Percentiles rank a stretch among this genome's conserved stretches.
Evolutionary conservation across 164 flowering plant species (phyloP).

Genomic region (Vitis rupestris): DNA sequence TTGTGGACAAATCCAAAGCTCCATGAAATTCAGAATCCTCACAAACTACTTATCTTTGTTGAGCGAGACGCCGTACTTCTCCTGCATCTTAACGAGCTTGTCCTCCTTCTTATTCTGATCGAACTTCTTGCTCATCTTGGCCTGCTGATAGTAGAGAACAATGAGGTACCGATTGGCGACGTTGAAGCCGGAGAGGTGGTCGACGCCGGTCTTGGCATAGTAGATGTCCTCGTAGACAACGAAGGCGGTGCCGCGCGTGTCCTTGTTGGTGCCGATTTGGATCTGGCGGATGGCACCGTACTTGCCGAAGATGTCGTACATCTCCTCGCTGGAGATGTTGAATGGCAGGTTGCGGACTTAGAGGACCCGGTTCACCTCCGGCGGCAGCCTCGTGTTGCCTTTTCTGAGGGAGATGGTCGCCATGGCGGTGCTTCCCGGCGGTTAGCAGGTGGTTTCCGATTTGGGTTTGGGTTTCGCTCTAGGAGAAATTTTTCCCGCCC

Average conservation of each 20-base stretch:
- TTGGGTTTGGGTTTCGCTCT: no score
- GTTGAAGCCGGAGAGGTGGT: conserved; percentile 92
- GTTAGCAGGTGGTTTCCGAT: no score
- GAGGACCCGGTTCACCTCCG: conserved; percentile 85
- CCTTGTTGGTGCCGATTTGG: conserved; percentile 81
- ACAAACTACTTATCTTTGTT: conserved; percentile 66
- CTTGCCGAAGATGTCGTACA: conserved; percentile 98
- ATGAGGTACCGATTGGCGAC: conserved; percentile 93
- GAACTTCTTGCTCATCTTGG: conserved; percentile 96
- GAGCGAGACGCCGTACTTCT: conserved; percentile 79
- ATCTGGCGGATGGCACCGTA: conserved; percentile 97
- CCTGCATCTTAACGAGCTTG: conserved; percentile 82
- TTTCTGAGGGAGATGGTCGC: conserved; percentile 79
- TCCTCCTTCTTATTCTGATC: conserved; percentile 97
- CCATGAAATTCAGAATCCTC: no score
- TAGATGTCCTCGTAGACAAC: conserved; percentile 98
- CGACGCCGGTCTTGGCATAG: conserved; percentile 97
- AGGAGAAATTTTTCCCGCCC: no score
- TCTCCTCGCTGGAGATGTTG: conserved; percentile 96
- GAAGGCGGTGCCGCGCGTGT: conserved; percentile 91
- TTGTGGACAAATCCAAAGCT: no score
- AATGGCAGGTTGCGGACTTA: conserved; percentile 92
- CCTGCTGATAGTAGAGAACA: conserved; percentile 90
- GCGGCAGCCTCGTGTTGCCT: conserved; percentile 88
- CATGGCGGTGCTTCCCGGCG: conserved; percentile 20